A percentile compares a stretch with the other conserved stretches of the same genome.
These are phyloP conservation scores for Neurospora cerealis DNA, from an alignment of 495 filamentous ascomycete species.

Conservation along the genomic window DNA sequence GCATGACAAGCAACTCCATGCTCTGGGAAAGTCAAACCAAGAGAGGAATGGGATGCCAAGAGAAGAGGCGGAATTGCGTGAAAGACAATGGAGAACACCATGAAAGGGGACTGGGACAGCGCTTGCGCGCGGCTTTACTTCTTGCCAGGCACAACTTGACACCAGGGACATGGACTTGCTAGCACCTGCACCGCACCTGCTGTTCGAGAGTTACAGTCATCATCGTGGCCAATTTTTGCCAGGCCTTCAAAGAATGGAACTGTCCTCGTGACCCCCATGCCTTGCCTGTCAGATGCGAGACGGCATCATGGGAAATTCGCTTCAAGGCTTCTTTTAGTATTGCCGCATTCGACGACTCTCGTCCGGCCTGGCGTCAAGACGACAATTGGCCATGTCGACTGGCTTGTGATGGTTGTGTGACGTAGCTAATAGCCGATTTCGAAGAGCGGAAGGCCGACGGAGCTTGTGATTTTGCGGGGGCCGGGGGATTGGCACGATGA, in stretches of 20 bases:
- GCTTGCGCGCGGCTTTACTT: not conserved
- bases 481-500: not conserved
- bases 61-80: not conserved
- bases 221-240: not conserved
- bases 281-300: not conserved
- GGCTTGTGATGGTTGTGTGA: slow-evolving; percentile 26
- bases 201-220: not conserved
- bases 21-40: not conserved
- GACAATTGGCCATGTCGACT: not conserved
- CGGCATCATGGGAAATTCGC: not conserved
- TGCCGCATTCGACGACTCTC: not conserved
- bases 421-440: slow-evolving; percentile 30
- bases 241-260: not conserved
- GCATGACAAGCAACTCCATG: not conserved
- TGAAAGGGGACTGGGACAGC: not conserved
- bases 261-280: not conserved
- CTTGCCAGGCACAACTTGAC: not conserved
- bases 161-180: not conserved
- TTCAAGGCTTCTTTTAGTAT: not conserved
- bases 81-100: not conserved
- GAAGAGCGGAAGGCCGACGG: slow-evolving; percentile 20
- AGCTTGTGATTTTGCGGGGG: slow-evolving; percentile 48
- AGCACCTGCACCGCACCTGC: not conserved
- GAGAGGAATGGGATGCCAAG: not conserved
- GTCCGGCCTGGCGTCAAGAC: not conserved